Evolutionary conservation across 495 filamentous ascomycete genomes (phyloP), one percentile per base, ranked within the genome.

Genomic region (Apiosordaria backusii): DNA sequence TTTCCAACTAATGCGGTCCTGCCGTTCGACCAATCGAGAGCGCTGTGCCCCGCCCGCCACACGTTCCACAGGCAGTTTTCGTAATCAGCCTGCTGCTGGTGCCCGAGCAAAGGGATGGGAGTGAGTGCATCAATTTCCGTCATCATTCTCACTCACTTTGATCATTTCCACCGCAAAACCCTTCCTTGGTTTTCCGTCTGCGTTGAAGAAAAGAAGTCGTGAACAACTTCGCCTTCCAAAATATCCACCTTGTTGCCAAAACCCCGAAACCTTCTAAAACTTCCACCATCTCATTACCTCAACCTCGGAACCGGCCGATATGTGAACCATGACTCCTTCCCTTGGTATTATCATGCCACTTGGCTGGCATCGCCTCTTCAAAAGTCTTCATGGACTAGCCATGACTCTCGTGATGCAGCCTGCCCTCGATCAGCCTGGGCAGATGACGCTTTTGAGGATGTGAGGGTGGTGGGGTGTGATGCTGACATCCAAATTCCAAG

Each of bases 81-180:
- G 65, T 67, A 61, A 67, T 57, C 25, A 50, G 54, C 45, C 57
- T n/a, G 35, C 19, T 24, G 24, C 19, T 60, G 57, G 24, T 60
- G 57, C 57, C 57, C 57, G 57, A 60, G 4, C 16, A 29, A 25
- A 25, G 26, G 55, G 26, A 60, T 24, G 24, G 57, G 26, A 35
- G 57, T 25, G 57, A 60, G 24, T 60, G 57, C 57, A 60, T 60
- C 57, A 60, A 24, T 60, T 27, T 60, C 57, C 57, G 57, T 60
- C 57, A 60, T 60, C 22, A 60, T 60, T 18, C 26, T 21, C 53
- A 57, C 4, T 60, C 57, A 60, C 10, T 27, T 24, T 60, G 4
- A 4, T 22, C 57, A 45, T 45, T 45, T 45, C 35, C 35, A 10
- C 26, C 57, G 10, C 57, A 4, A n/a, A 10, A n/a, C 18, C 18